These are phyloP conservation scores for Trichosanthes cucumerina DNA, from an alignment of 306 rosid species.

Conservation along the genomic window DNA sequence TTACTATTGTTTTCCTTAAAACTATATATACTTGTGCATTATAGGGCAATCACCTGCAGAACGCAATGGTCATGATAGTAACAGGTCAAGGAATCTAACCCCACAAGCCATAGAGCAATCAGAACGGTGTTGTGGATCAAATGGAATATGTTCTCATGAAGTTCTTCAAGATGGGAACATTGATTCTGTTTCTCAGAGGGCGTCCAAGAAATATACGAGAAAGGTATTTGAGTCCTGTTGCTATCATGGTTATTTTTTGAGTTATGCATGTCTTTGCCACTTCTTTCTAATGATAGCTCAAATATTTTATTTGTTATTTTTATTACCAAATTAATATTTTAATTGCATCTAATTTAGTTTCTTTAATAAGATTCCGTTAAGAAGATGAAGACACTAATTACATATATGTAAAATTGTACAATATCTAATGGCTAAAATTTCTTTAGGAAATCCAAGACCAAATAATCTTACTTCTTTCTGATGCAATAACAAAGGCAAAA, in stretches of 20 bases:
- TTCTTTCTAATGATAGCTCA: background rate
- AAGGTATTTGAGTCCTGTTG: conserved; percentile 36
- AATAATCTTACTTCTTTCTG: background rate
- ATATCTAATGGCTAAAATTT: background rate
- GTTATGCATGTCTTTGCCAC: background rate
- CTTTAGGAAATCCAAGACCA: background rate
- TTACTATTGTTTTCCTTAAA: background rate
- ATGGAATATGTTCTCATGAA: conserved; percentile 89
- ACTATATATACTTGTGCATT: conserved; percentile 9
- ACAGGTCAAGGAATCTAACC: conserved; percentile 22
- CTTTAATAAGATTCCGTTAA: background rate
- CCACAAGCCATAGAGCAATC: conserved; percentile 18
- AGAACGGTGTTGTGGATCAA: conserved; percentile 50
- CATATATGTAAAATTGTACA: background rate
- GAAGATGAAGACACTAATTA: background rate
- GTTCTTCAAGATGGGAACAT: conserved; percentile 63
- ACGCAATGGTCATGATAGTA: conserved; percentile 21
- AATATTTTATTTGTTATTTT: background rate
- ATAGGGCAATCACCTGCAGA: conserved; percentile 40
- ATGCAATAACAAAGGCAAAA: background rate
- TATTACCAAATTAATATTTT: background rate
- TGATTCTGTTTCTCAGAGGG: conserved; percentile 38
- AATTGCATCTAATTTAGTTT: background rate
- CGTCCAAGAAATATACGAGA: conserved; percentile 22
- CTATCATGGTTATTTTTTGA: background rate